Evolutionary conservation across 2,329 filamentous ascomycete species (phyloP).

Genomic region (Rasamsonia emersonii): DNA sequence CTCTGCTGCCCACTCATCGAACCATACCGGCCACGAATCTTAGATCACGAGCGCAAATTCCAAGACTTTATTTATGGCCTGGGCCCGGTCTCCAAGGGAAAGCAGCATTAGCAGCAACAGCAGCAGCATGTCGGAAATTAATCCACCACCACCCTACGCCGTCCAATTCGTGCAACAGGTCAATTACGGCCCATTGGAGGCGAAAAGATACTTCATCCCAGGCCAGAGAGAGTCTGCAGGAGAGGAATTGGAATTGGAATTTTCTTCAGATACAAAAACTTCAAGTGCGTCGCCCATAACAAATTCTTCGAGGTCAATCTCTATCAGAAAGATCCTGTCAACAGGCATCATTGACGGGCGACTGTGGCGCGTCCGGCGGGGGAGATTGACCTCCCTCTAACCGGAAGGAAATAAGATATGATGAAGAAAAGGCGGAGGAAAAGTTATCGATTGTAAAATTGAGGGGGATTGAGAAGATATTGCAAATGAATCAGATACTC

Average conservation of each 20-base stretch:
- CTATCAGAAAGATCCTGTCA: conserved; percentile 40
- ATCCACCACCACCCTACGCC: conserved; percentile 13
- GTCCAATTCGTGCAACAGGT: conserved; percentile 39
- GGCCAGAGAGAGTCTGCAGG: conserved; percentile 14
- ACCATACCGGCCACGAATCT: conserved; percentile 10
- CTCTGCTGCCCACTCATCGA: conserved; percentile 14
- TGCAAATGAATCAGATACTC: too few relatives aligned
- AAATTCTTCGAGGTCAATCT: conserved; percentile 44
- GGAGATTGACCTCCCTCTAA: too few relatives aligned
- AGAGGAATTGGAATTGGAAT: conserved; percentile 20
- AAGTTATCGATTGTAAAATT: too few relatives aligned
- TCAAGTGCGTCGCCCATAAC: conserved; percentile 34
- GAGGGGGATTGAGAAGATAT: too few relatives aligned
- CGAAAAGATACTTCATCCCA: conserved; percentile 35
- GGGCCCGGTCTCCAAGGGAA: conserved; percentile 21
- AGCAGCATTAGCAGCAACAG: conserved; percentile 5
- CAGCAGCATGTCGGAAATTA: neutral
- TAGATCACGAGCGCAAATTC: conserved; percentile 18
- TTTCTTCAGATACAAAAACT: conserved; percentile 39
- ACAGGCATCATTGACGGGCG: conserved; percentile 38
- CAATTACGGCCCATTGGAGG: conserved; percentile 38
- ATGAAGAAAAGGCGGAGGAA: too few relatives aligned
- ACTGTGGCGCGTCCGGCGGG: conserved; percentile 34
- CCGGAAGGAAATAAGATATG: too few relatives aligned
- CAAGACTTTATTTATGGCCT: conserved; percentile 18